Conservation (phyloP, 2,329 filamentous ascomycete species). For the Stemphylium beticola region DNA sequence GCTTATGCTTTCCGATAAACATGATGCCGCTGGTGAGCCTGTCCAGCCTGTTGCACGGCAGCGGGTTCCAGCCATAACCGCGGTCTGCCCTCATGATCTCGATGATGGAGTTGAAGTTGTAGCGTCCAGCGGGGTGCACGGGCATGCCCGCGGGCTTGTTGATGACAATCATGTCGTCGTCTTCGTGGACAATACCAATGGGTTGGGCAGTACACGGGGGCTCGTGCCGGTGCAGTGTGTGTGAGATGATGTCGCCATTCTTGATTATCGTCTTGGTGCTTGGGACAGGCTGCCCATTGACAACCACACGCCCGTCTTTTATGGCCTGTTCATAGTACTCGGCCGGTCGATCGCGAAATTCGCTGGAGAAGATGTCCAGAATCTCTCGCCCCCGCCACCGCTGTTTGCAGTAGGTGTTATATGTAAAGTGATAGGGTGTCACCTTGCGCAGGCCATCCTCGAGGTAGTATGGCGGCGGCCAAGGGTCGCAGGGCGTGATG, state of each 20-base stretch:
- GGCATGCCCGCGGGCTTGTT: slow-evolving; percentile 96
- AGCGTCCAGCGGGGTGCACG: slow-evolving; percentile 92
- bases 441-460: slow-evolving; percentile 84
- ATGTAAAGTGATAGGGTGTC: slow-evolving; percentile 87
- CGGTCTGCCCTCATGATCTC: slow-evolving; percentile 89
- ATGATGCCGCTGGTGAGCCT: slow-evolving; percentile 94
- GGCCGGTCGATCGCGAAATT: slow-evolving; percentile 86
- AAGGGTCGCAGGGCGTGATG: slow-evolving; percentile 58
- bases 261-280: slow-evolving; percentile 72
- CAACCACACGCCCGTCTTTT: slow-evolving; percentile 74
- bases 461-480: slow-evolving; percentile 77
- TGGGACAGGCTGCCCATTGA: slow-evolving; percentile 76
- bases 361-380: slow-evolving; percentile 85
- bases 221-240: slow-evolving; percentile 94
- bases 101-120: slow-evolving; percentile 92
- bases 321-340: slow-evolving; percentile 88
- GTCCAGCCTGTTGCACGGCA: slow-evolving; percentile 91
- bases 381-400: slow-evolving; percentile 84
- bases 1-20: slow-evolving; percentile 90
- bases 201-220: slow-evolving; percentile 85
- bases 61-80: slow-evolving; percentile 63
- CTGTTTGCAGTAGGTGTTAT: slow-evolving; percentile 94
- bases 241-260: slow-evolving; percentile 90
- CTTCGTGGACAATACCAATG: slow-evolving; percentile 85
- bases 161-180: slow-evolving; percentile 92